Conservation (phyloP, 1,284 basidiomycete genomes). For the Waitea zeae region DNA sequence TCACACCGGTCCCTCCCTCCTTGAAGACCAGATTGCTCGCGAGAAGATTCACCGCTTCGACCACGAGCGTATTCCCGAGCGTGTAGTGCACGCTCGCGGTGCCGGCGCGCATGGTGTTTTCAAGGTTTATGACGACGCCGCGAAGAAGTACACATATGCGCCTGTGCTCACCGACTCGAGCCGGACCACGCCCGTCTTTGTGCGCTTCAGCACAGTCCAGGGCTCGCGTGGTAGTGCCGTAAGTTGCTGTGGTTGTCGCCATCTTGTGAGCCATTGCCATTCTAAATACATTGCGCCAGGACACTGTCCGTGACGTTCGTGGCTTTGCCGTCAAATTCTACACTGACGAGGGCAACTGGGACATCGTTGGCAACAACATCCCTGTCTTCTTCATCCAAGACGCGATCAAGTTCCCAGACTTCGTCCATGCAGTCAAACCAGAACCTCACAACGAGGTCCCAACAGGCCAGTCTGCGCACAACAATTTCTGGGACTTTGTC, state of each 20-base stretch:
- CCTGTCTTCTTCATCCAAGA: slow-evolving; percentile 81
- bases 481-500: slow-evolving; percentile 76
- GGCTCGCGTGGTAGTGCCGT: slow-evolving; percentile 61
- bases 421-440: slow-evolving; percentile 68
- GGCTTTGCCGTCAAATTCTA: slow-evolving; percentile 76
- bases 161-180: slow-evolving; percentile 56
- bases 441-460: slow-evolving; percentile 66
- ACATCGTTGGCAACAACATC: slow-evolving; percentile 61
- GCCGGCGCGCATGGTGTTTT: slow-evolving; percentile 70
- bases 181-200: slow-evolving; percentile 55
- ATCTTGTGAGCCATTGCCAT: no score
- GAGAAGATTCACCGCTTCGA: slow-evolving; percentile 68
- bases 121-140: slow-evolving; percentile 46
- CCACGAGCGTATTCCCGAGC: slow-evolving; percentile 59
- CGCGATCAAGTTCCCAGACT: slow-evolving; percentile 70
- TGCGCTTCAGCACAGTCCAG: slow-evolving; percentile 72
- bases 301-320: slow-evolving; percentile 70
- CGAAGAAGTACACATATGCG: slow-evolving; percentile 47
- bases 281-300: slow-evolving; percentile 20
- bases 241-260: slow-evolving; percentile 10
- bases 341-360: slow-evolving; percentile 69
- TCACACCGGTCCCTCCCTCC: slow-evolving; percentile 31
- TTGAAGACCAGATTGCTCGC: slow-evolving; percentile 51
- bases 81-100: slow-evolving; percentile 60
- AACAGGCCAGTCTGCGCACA: slow-evolving; percentile 50